phyloP scores from a whole-genome alignment of 2,329 filamentous ascomycete species.

The Claviceps sp. region DNA sequence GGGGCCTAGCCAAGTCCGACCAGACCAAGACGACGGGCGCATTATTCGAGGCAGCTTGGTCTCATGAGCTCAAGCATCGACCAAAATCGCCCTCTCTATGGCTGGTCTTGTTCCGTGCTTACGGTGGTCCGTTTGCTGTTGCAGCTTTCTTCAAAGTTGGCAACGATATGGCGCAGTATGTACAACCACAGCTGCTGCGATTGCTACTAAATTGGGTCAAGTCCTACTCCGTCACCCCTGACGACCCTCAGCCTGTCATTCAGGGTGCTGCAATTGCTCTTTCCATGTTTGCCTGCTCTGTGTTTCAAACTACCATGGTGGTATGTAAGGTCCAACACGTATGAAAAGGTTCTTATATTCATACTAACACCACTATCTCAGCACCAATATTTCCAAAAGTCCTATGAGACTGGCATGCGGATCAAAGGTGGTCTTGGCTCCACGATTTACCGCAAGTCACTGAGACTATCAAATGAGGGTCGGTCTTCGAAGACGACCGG shows the following conservation, averaged over 20 bases:
- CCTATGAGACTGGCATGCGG: slow-evolving; percentile 92
- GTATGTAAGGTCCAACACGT: slow-evolving; percentile 16
- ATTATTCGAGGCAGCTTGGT: slow-evolving; percentile 64
- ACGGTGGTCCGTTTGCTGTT: slow-evolving; percentile 70
- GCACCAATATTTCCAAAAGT: slow-evolving; percentile 93
- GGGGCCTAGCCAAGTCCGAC: slow-evolving; percentile 74
- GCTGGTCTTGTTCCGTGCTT: slow-evolving; percentile 71
- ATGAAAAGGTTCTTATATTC: too few relatives aligned
- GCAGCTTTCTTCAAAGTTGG: slow-evolving; percentile 79
- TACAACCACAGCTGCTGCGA: slow-evolving; percentile 81
- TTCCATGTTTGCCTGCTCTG: slow-evolving; percentile 81
- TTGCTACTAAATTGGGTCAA: slow-evolving; percentile 72
- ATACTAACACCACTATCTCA: slow-evolving; percentile 7
- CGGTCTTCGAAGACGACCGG: slow-evolving; percentile 80
- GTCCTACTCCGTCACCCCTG: slow-evolving; percentile 48
- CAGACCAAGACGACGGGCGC: slow-evolving; percentile 61
- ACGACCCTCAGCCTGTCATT: slow-evolving; percentile 60
- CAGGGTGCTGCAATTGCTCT: slow-evolving; percentile 79
- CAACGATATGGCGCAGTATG: slow-evolving; percentile 76
- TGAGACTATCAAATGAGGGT: slow-evolving; percentile 86
- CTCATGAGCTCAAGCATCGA: slow-evolving; percentile 52
- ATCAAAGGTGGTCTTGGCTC: slow-evolving; percentile 86
- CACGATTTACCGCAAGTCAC: slow-evolving; percentile 83
- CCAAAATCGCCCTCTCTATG: slow-evolving; percentile 59
- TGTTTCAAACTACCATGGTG: slow-evolving; percentile 76